These are phyloP conservation scores for Fusarium sp. DNA, from an alignment of 2,329 filamentous ascomycete species.

Conservation along the genomic window DNA sequence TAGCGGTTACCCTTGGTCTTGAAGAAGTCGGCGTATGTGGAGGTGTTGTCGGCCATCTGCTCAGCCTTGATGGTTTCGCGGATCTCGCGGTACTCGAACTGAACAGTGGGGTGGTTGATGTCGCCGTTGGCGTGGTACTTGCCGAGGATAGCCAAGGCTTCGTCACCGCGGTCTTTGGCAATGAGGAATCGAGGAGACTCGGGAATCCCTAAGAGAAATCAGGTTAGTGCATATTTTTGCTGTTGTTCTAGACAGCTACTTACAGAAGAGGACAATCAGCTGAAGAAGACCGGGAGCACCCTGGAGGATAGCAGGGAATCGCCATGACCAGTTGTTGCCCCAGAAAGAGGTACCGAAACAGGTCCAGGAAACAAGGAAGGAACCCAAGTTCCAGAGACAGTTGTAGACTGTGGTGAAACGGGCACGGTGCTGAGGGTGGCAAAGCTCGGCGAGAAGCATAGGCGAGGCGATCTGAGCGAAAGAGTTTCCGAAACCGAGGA, in stretches of 20 bases:
- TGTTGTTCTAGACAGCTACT: rapidly evolving
- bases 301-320: slow-evolving; percentile 73
- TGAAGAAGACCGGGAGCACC: slow-evolving; percentile 71
- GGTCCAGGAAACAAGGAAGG: slow-evolving; percentile 70
- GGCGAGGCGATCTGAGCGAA: slow-evolving; percentile 73
- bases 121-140: slow-evolving; percentile 74
- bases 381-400: slow-evolving; percentile 73
- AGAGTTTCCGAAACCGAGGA: slow-evolving; percentile 73
- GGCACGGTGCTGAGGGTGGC: slow-evolving; percentile 75
- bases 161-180: slow-evolving; percentile 71
- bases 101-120: slow-evolving; percentile 68
- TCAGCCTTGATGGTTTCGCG: slow-evolving; percentile 71
- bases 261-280: slow-evolving; percentile 70
- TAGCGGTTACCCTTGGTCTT: slow-evolving; percentile 73
- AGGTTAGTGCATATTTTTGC: not conserved
- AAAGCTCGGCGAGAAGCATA: slow-evolving; percentile 73
- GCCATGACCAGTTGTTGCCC: slow-evolving; percentile 73
- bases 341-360: slow-evolving; percentile 72
- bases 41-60: slow-evolving; percentile 59
- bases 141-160: slow-evolving; percentile 70
- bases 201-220: slow-evolving; percentile 57
- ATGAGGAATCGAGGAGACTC: slow-evolving; percentile 76
- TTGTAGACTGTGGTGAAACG: slow-evolving; percentile 76
- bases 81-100: slow-evolving; percentile 76
- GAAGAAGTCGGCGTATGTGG: slow-evolving; percentile 71